phyloP scores from a whole-genome alignment of 768 basidiomycete species.

The Trametes punicea region DNA sequence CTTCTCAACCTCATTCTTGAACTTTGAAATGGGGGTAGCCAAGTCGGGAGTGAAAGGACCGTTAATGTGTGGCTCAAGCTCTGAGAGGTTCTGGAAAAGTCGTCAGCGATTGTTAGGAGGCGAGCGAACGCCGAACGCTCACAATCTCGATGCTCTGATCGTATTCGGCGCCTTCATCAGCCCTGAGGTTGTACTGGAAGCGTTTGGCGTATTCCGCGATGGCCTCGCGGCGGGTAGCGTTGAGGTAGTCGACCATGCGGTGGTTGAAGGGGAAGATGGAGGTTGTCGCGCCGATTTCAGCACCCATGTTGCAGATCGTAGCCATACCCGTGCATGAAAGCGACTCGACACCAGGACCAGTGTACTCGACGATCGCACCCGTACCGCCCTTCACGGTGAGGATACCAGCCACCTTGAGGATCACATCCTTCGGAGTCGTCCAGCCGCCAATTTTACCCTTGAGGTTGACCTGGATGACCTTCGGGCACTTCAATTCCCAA shows the following conservation, averaged over 20 bases:
- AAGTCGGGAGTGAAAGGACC: conserved; percentile 99
- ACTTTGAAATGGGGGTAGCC: conserved; percentile 96
- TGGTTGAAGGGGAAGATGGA: conserved; percentile 98
- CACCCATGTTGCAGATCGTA: conserved; percentile 99
- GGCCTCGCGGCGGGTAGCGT: conserved; percentile 87
- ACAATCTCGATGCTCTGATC: conserved; percentile 93
- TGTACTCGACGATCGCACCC: conserved; percentile 98
- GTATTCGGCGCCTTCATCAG: conserved; percentile 88
- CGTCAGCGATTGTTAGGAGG: neutral
- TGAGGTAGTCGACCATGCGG: conserved; percentile 91
- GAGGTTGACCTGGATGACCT: conserved; percentile 96
- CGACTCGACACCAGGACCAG: conserved; percentile 90
- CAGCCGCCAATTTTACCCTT: conserved; percentile 94
- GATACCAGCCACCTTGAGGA: conserved; percentile 98
- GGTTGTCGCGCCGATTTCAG: conserved; percentile 98
- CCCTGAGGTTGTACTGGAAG: conserved; percentile 87
- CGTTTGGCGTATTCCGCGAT: conserved; percentile 86
- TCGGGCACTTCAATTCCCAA: conserved; percentile 99
- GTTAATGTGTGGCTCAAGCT: conserved; percentile 99
- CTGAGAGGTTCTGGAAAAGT: conserved; percentile 72
- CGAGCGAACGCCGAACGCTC: conserved; percentile 24
- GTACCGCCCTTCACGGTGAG: conserved; percentile 99
- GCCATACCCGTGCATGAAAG: conserved; percentile 99
- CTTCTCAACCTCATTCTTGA: conserved; percentile 85
- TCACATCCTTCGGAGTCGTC: conserved; percentile 99